phyloP scores from a whole-genome alignment of 208 protist species.

The Trypanosoma mega region DNA sequence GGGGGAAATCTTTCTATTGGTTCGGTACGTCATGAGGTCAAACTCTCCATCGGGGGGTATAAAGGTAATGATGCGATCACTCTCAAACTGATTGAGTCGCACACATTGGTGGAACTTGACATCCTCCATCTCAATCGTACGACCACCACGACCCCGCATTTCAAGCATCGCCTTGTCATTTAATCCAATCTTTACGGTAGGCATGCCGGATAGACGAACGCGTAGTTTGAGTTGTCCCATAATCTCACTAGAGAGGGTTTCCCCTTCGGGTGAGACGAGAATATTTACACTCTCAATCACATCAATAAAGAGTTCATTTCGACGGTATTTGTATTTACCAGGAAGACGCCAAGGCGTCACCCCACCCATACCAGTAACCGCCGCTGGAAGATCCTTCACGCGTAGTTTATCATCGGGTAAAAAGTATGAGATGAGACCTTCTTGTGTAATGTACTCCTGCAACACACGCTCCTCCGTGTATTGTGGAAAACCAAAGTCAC shows the following conservation, averaged over 20 bases:
- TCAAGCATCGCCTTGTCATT: slow-evolving; percentile 96
- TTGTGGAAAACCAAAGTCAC: slow-evolving; percentile 99
- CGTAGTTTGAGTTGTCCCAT: slow-evolving; percentile 94
- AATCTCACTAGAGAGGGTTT: slow-evolving; percentile 95
- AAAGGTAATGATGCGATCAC: slow-evolving; percentile 92
- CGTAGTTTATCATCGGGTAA: slow-evolving; percentile 36
- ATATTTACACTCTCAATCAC: slow-evolving; percentile 97
- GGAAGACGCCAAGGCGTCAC: slow-evolving; percentile 94
- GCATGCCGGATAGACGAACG: slow-evolving; percentile 97
- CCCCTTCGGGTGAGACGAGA: slow-evolving; percentile 92
- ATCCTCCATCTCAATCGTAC: slow-evolving; percentile 93
- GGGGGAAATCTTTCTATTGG: slow-evolving; percentile 93
- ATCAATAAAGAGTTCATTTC: slow-evolving; percentile 99
- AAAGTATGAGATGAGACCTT: slow-evolving; percentile 52
- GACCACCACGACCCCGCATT: slow-evolving; percentile 35
- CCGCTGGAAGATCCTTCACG: slow-evolving; percentile 57
- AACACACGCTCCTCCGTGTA: slow-evolving; percentile 94
- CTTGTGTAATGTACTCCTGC: slow-evolving; percentile 96
- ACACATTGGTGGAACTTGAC: slow-evolving; percentile 99
- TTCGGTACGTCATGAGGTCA: slow-evolving; percentile 98
- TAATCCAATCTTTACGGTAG: slow-evolving; percentile 96
- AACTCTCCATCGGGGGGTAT: slow-evolving; percentile 98
- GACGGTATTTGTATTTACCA: slow-evolving; percentile 95
- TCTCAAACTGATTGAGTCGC: slow-evolving; percentile 96
- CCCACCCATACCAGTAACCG: slow-evolving; percentile 94